Conservation (phyloP, 768 basidiomycete genomes). For the Boletus rubescentipes region DNA sequence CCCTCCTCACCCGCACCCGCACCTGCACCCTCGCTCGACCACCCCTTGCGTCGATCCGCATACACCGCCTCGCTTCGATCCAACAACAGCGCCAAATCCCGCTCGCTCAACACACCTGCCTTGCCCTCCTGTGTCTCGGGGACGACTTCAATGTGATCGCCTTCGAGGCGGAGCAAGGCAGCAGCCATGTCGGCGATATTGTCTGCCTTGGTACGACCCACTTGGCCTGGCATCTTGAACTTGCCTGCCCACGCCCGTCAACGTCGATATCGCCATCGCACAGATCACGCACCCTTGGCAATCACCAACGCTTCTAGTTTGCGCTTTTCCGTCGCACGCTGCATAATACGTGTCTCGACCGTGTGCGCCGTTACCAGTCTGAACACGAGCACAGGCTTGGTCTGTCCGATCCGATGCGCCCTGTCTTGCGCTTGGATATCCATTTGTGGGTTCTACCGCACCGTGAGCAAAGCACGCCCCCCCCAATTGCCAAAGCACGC, state of each 20-base stretch:
- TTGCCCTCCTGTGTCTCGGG: constrained; percentile 65
- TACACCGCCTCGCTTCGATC: constrained; percentile 80
- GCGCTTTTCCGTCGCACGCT: constrained; percentile 81
- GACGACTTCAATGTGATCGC: constrained; percentile 88
- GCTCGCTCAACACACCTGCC: constrained; percentile 74
- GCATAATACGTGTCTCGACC: constrained; percentile 89
- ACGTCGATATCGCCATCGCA: background rate
- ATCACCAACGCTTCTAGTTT: constrained; percentile 95
- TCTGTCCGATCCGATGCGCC: constrained; percentile 96
- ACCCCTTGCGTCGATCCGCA: constrained; percentile 65
- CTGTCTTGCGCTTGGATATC: constrained; percentile 95
- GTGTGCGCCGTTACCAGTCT: constrained; percentile 85
- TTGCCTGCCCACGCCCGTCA: constrained; percentile 57
- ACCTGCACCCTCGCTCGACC: constrained; percentile 48
- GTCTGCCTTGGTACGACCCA: constrained; percentile 53
- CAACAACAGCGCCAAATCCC: constrained; percentile 75
- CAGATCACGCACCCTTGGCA: constrained; percentile 62
- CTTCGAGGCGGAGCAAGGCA: constrained; percentile 68
- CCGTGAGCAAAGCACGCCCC: background rate
- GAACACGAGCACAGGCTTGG: constrained; percentile 85
- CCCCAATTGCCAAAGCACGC: background rate
- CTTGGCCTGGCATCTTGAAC: constrained; percentile 72
- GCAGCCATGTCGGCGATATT: constrained; percentile 81
- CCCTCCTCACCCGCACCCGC: background rate
- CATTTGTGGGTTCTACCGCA: constrained; percentile 84